Evolutionary conservation across 352 stramenopile species (phyloP), one percentile per base, ranked within the genome.

Genomic region (Globisporangium abappressorium): DNA sequence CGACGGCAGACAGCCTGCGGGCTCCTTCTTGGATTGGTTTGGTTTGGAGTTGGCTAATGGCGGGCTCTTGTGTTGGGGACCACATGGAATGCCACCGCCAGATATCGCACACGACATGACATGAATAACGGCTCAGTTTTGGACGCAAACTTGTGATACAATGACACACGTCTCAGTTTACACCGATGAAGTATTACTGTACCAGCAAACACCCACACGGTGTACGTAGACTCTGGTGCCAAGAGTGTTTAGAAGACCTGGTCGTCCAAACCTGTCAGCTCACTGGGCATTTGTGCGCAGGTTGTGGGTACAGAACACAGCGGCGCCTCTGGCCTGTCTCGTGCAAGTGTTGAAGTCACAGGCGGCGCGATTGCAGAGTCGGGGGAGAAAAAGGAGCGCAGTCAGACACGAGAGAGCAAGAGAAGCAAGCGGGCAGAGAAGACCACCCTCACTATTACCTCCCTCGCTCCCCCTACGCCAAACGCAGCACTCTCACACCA

Each of bases 291-390:
- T 36, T n/a, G 53, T 18, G 53, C 8, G 51, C 9, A n/a, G 26
- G 26, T 58, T 58, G 26, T 38, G 20, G 53, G 30, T 41, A 33
- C 15, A 33, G 15, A 58, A 28, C 7, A 28, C 1, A 59, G 22
- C 51, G 3, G 53, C 53, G 11, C 12, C 15, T 3, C 5, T n/a
- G 7, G 55, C 55, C 55, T n/a, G 30, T 61, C 30, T 43, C 55
- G 30, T 46, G 55, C 55, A 20, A 61, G 55, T 61, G 55, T 61
- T 61, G 55, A 61, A 61, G 55, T 61, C 55, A 61, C 55, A 61
- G 7, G 20, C 24, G 30, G 30, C 2, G 30, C 30, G 30, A 61
- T 61, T 61, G 55, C 55, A 61, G 55, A 26, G 55, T 30, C 28
- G 55, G 55, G 9, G 28, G 28, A 47, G 30, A 46, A 34, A 58